Percentiles rank a stretch among this genome's conserved stretches.
phyloP scores from a whole-genome alignment of 2,329 filamentous ascomycete genomes.

The Alternaria sp. region DNA sequence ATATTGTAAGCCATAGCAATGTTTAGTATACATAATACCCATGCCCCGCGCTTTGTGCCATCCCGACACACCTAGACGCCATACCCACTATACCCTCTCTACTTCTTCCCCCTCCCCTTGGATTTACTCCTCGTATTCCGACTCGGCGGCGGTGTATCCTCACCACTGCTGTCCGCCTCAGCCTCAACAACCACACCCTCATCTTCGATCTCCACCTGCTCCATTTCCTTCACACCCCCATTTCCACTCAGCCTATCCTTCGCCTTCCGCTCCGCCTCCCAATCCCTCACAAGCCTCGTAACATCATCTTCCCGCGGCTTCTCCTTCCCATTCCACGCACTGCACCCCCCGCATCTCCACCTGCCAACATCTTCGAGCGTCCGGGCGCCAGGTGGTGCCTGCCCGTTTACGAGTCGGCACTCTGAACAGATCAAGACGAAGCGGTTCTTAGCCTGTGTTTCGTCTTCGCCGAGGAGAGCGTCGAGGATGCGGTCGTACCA shows the following conservation, averaged over 20 bases:
- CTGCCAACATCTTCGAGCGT: slow-evolving; percentile 78
- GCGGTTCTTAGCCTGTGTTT: slow-evolving; percentile 88
- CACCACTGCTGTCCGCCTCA: slow-evolving; percentile 12
- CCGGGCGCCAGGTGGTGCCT: slow-evolving; percentile 86
- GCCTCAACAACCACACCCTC: slow-evolving; percentile 27
- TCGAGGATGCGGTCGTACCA: slow-evolving; percentile 98
- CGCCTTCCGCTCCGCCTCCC: slow-evolving; percentile 61
- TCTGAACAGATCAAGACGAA: slow-evolving; percentile 82
- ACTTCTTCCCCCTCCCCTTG: slow-evolving; percentile 50
- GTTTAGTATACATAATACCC: not conserved
- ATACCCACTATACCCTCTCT: not conserved
- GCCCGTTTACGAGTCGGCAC: slow-evolving; percentile 91
- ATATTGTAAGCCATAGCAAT: not conserved
- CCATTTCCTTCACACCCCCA: slow-evolving; percentile 3
- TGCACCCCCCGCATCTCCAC: slow-evolving; percentile 91
- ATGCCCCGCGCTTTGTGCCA: too few species aligned
- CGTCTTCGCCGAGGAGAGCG: slow-evolving; percentile 90
- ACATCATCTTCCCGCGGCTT: slow-evolving; percentile 78
- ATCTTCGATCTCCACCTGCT: slow-evolving; percentile 27
- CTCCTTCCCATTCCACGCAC: slow-evolving; percentile 79
- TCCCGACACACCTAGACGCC: not conserved
- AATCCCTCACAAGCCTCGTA: slow-evolving; percentile 33
- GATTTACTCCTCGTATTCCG: slow-evolving; percentile 52
- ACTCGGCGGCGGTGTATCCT: slow-evolving; percentile 39
- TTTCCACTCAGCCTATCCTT: slow-evolving; percentile 21